Conservation (phyloP, 768 basidiomycete genomes). For the Antrodiella citrinella region DNA sequence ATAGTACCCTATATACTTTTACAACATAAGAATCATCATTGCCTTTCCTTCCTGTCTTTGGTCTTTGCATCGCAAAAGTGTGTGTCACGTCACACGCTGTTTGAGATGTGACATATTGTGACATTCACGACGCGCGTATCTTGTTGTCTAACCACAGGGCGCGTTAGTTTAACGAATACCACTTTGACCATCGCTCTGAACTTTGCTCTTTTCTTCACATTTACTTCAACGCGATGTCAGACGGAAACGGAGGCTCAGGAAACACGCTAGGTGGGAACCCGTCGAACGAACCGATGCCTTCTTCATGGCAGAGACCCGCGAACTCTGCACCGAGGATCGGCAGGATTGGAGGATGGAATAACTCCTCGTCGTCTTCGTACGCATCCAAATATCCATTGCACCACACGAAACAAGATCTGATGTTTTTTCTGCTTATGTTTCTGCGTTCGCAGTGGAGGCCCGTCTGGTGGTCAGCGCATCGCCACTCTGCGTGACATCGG, state of each 20-base stretch:
- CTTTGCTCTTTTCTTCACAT: too few relatives aligned
- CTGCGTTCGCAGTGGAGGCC: not conserved
- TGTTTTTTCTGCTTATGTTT: conserved; percentile 1
- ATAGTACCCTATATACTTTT: too few relatives aligned
- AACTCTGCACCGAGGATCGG: conserved; percentile 14
- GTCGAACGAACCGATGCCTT: not conserved
- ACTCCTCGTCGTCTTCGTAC: conserved; percentile 8
- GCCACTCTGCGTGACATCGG: conserved; percentile 21
- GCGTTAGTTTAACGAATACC: too few relatives aligned
- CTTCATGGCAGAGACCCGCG: not conserved
- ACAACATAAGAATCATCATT: too few relatives aligned
- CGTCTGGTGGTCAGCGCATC: conserved; percentile 16
- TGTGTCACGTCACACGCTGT: too few relatives aligned
- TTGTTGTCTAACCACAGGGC: too few relatives aligned
- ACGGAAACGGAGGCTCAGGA: not conserved
- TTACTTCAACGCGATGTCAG: not conserved
- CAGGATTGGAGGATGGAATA: conserved; percentile 17
- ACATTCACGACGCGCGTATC: too few relatives aligned
- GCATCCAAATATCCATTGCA: not conserved
- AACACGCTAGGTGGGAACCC: not conserved
- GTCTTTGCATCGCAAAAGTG: too few relatives aligned
- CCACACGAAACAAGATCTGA: too few relatives aligned
- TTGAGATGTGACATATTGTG: too few relatives aligned
- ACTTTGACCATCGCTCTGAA: too few relatives aligned
- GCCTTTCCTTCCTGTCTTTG: too few relatives aligned